These are phyloP conservation scores for Neckera pumila DNA, from an alignment of 225 moss, liverwort and hornwort genomes.

Conservation along the genomic window DNA sequence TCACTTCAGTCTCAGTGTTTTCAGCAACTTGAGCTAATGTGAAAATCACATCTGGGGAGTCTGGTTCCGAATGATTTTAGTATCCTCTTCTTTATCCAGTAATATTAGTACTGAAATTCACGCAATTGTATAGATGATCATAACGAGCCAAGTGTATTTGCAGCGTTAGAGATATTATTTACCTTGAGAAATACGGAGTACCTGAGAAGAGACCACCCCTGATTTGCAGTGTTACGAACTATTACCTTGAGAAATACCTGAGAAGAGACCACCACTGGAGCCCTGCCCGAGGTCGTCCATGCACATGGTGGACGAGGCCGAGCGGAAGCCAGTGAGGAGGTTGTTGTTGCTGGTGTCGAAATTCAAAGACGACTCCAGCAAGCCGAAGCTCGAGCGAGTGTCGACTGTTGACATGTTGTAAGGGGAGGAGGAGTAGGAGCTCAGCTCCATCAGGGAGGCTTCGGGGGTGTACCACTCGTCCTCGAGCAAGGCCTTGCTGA, in stretches of 20 bases:
- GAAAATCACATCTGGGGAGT: background rate
- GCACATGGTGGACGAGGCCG: background rate
- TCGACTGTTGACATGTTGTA: background rate
- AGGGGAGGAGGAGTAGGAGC: constrained; percentile 7
- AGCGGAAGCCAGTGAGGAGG: constrained; percentile 9
- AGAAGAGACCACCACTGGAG: background rate
- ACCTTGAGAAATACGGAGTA: too few relatives aligned
- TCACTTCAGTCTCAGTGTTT: background rate
- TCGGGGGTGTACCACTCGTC: constrained; percentile 41
- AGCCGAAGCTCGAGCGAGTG: constrained; percentile 3
- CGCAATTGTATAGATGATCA: background rate
- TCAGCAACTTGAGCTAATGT: background rate
- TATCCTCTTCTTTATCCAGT: background rate
- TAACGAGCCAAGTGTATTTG: background rate
- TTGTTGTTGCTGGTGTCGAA: constrained; percentile 2
- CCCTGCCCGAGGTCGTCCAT: constrained; percentile 9
- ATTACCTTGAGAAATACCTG: background rate
- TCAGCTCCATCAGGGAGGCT: constrained; percentile 21
- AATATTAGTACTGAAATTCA: too few relatives aligned
- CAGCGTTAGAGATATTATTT: background rate
- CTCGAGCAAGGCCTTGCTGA: constrained; percentile 14
- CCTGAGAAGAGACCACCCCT: background rate
- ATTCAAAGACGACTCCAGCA: constrained; percentile 16
- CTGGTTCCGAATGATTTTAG: background rate
- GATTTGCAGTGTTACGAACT: background rate